Evolutionary conservation across 805 yeast genomes (phyloP), one percentile per base, ranked within the genome.

Genomic region (Monosporozyma servazzii): DNA sequence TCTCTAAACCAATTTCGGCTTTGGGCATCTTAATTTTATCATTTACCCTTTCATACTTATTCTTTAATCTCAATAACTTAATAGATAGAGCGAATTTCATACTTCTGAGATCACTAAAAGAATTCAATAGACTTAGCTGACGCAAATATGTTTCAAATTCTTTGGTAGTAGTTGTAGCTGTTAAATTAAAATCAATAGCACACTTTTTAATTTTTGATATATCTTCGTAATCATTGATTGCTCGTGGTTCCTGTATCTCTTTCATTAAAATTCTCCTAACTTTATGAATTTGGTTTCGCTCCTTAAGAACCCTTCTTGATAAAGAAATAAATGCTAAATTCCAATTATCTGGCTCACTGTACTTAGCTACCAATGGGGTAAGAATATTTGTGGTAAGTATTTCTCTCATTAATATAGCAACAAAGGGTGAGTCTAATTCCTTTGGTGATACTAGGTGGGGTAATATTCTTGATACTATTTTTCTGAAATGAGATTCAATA

Each of bases 311-410:
- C 30, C 75, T 76, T 3, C 88, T 82, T 1, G 86, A 77, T 1
- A 76, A 64, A 48, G 77, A 76, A 9, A 81, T 81, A 15, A 88
- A 73, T 41, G 74, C 60, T 51, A 80, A 77, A 63, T 90, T 90
- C 79, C 84, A 85, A 53, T 80, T 84, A 62, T 88, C 95, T 0
- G 91, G 79, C 47, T 85, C 90, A 0, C 83, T 68, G 1, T 84
- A 58, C 68, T 84, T 76, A 6, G 70, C 62, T 5, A 73, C 42
- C 0, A 78, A 49, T 0, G 88, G 86, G 21, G 65, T 62, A 10
- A 88, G 54, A 0, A 88, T 78, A 50, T 78, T 75, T 23, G 80
- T 72, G 0, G 86, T 64, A 2, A 88, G 49, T 5, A 90, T 71
- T 58, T 90, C 96, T 39, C 82, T 71, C 0, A 84, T 58, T 9